These are phyloP conservation scores for Xylariaceae sp. DNA, from an alignment of 2,329 filamentous ascomycete species.

Conservation along the genomic window DNA sequence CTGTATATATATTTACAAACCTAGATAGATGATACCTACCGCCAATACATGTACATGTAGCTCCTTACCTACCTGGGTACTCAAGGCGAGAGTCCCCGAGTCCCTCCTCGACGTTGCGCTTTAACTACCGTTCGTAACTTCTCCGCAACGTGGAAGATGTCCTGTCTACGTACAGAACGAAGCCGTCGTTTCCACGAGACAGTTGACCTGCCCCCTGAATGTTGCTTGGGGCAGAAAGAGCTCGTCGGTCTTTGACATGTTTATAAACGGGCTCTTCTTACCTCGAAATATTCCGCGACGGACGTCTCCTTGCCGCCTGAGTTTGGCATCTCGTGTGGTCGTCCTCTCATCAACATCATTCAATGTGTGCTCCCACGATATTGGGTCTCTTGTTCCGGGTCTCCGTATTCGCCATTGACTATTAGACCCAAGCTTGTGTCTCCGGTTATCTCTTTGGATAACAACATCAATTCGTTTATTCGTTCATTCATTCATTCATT, in stretches of 20 bases:
- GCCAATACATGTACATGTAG: no score
- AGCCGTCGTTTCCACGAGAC: neutral
- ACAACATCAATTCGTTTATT: conserved; percentile 2
- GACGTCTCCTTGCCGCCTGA: neutral
- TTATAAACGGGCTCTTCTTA: neutral
- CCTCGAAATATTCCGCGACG: neutral
- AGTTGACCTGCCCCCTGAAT: neutral
- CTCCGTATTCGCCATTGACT: neutral
- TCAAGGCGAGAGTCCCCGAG: conserved; percentile 4
- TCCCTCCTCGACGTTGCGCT: neutral
- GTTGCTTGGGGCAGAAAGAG: neutral
- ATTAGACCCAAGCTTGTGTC: conserved; percentile 1
- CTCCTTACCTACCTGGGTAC: neutral
- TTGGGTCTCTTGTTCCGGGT: conserved; percentile 8
- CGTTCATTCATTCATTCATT: neutral
- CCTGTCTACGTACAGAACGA: neutral
- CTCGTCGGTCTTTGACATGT: neutral
- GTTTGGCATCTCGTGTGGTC: neutral
- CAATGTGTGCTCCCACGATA: neutral
- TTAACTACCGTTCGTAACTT: neutral
- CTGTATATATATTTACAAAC: neutral
- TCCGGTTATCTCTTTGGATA: conserved; percentile 8
- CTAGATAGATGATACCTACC: conserved; percentile 3
- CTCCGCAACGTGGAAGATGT: neutral
- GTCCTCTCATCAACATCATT: conserved; percentile 1